A percentile compares a stretch with the other conserved stretches of the same genome.
Evolutionary conservation across 805 yeast species (phyloP).

Genomic region (Saturnispora saitoi): DNA sequence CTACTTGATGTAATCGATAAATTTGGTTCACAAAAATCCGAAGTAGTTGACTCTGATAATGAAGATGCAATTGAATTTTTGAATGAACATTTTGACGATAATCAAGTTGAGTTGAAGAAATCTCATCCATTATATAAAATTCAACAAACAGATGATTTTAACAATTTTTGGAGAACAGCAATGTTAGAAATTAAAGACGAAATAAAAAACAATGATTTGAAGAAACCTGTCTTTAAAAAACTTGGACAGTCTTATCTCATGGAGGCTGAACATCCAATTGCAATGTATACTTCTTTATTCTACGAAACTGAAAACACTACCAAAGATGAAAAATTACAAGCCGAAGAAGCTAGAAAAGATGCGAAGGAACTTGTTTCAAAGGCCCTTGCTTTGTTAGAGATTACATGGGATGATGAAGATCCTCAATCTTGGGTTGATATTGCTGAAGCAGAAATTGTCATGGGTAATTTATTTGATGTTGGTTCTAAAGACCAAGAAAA

Average conservation of each 20-base stretch:
- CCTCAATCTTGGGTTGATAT: slow-evolving; percentile 76
- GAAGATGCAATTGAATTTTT: slow-evolving; percentile 32
- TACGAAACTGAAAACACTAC: slow-evolving; percentile 30
- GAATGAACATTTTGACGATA: slow-evolving; percentile 13
- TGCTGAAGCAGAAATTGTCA: slow-evolving; percentile 77
- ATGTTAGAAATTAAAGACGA: slow-evolving; percentile 20
- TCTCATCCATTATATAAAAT: slow-evolving; percentile 49
- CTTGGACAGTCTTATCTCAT: slow-evolving; percentile 57
- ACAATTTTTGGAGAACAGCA: slow-evolving; percentile 49
- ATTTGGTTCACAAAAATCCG: slow-evolving; percentile 53
- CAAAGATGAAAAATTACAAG: slow-evolving; percentile 13
- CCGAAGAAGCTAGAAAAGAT: slow-evolving; percentile 37
- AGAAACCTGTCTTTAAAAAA: slow-evolving; percentile 33
- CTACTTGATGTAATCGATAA: slow-evolving; percentile 57
- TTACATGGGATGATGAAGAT: slow-evolving; percentile 60
- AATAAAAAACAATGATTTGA: slow-evolving; percentile 11
- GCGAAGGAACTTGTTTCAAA: slow-evolving; percentile 39
- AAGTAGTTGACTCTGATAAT: slow-evolving; percentile 51
- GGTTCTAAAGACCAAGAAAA: slow-evolving; percentile 62
- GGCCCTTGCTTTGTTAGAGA: slow-evolving; percentile 50
- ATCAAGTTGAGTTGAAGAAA: slow-evolving; percentile 32
- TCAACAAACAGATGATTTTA: slow-evolving; percentile 33
- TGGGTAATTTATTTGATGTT: slow-evolving; percentile 64
- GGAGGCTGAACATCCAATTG: slow-evolving; percentile 56
- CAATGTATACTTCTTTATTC: slow-evolving; percentile 44